Percentiles rank a stretch among this genome's conserved stretches.
Conservation (phyloP, 2,329 filamentous ascomycete species). For the Pseudocercospora vitis region DNA sequence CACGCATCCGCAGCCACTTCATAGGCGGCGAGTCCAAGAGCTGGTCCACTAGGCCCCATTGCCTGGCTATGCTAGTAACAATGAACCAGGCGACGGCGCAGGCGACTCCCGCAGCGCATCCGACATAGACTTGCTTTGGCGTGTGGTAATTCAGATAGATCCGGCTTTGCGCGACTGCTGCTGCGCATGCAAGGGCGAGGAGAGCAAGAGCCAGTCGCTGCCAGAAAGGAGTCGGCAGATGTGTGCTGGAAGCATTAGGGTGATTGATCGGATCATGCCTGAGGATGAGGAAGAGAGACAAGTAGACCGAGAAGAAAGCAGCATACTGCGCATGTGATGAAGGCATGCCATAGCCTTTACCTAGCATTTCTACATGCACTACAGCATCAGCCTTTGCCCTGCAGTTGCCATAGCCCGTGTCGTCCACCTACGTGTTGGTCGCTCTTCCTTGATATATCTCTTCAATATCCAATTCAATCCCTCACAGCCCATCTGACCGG, state of each 20-base stretch:
- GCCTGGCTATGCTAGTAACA: constrained; percentile 65
- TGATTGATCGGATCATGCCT: constrained; percentile 63
- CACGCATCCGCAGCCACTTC: constrained; percentile 70
- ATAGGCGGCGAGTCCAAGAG: constrained; percentile 65
- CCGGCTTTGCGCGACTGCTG: constrained; percentile 70
- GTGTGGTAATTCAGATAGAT: constrained; percentile 95
- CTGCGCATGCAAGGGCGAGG: constrained; percentile 43
- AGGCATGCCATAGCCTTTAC: constrained; percentile 98
- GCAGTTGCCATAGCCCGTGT: not conserved
- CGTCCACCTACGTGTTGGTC: constrained; percentile 67
- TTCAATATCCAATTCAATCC: constrained; percentile 87
- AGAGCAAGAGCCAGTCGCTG: constrained; percentile 60
- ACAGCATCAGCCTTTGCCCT: not conserved
- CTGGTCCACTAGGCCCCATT: constrained; percentile 70
- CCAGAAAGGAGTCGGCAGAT: constrained; percentile 58
- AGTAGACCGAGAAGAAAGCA: constrained; percentile 81
- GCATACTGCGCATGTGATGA: constrained; percentile 94
- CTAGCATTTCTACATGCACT: constrained; percentile 62
- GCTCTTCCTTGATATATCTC: constrained; percentile 86
- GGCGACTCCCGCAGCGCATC: constrained; percentile 66
- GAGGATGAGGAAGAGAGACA: constrained; percentile 80
- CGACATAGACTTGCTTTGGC: constrained; percentile 79
- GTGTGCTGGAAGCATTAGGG: constrained; percentile 45
- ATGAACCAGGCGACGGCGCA: constrained; percentile 79
- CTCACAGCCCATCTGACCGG: constrained; percentile 88